A percentile compares a stretch with the other conserved stretches of the same genome.
Evolutionary conservation across 345 rosid species (phyloP).

Genomic region (Eucalyptus marginata): DNA sequence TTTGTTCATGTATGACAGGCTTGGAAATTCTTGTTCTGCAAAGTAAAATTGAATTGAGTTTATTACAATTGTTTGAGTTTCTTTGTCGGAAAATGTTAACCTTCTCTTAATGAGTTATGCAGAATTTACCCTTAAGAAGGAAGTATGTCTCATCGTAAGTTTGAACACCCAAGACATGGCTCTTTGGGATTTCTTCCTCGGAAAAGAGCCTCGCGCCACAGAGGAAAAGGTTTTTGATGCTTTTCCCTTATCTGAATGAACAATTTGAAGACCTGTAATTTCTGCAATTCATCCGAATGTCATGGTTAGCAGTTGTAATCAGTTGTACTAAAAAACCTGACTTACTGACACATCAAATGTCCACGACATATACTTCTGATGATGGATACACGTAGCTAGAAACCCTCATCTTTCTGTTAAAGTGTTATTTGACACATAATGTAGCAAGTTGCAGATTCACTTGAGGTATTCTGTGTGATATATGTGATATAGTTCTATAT

Average conservation of each 20-base stretch:
- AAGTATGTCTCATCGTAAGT: slow-evolving; percentile 88
- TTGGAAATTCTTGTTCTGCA: neutral
- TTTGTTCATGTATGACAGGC: neutral
- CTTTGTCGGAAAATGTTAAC: neutral
- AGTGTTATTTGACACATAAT: neutral
- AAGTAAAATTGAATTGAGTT: neutral
- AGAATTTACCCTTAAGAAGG: neutral
- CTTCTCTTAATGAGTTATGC: neutral
- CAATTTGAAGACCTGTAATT: neutral
- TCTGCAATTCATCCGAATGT: neutral
- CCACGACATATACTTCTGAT: neutral
- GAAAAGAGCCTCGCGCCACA: slow-evolving; percentile 66
- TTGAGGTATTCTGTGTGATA: neutral
- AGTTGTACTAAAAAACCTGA: neutral
- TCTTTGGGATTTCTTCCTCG: slow-evolving; percentile 91
- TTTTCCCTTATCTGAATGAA: neutral
- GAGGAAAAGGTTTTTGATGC: slow-evolving; percentile 61
- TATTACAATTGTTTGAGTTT: neutral
- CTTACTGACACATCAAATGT: neutral
- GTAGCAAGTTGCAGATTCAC: neutral
- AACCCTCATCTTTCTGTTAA: neutral
- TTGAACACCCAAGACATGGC: slow-evolving; percentile 92
- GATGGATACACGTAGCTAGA: neutral
- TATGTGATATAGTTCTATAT: neutral
- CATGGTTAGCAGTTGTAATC: neutral